phyloP scores from a whole-genome alignment of 495 filamentous ascomycete genomes.

The Penicillium bialowiezense region DNA sequence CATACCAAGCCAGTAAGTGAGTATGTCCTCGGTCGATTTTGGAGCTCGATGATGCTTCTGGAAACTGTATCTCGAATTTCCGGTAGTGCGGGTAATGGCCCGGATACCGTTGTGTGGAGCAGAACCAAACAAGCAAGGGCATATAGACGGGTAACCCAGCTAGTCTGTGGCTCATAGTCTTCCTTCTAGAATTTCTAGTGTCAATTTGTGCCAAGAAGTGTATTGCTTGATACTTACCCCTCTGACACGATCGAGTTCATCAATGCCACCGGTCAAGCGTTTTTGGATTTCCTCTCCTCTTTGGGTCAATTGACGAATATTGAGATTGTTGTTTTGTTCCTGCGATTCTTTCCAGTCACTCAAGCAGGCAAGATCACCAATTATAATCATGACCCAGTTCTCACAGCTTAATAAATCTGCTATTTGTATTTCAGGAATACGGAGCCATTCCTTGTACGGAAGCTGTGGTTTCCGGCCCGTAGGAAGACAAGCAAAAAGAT shows the following conservation, averaged over 20 bases:
- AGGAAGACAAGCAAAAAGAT: conserved; percentile 6
- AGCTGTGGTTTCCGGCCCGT: conserved; percentile 1
- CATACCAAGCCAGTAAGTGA: conserved; percentile 7
- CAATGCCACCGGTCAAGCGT: neutral
- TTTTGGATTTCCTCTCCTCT: neutral
- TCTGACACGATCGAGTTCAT: neutral
- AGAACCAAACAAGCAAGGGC: conserved; percentile 1
- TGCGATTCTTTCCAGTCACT: conserved; percentile 1
- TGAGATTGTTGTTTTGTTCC: neutral
- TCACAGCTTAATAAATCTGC: conserved; percentile 5
- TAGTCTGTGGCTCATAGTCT: neutral
- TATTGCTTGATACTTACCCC: neutral
- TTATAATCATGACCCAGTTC: conserved; percentile 4
- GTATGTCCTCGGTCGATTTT: conserved; percentile 1
- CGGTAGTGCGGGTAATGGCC: conserved; percentile 1
- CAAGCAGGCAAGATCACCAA: conserved; percentile 2
- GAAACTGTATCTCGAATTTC: conserved; percentile 5
- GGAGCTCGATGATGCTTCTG: conserved; percentile 1
- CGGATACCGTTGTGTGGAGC: conserved; percentile 3
- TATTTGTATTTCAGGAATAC: neutral
- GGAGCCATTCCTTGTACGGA: conserved; percentile 6
- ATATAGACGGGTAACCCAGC: conserved; percentile 5
- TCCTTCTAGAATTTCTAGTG: neutral
- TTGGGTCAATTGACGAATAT: neutral
- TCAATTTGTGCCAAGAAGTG: neutral